Base-by-base conservation (phyloP, 768 basidiomycete genomes). In the Leccinum ochraceum region DNA sequence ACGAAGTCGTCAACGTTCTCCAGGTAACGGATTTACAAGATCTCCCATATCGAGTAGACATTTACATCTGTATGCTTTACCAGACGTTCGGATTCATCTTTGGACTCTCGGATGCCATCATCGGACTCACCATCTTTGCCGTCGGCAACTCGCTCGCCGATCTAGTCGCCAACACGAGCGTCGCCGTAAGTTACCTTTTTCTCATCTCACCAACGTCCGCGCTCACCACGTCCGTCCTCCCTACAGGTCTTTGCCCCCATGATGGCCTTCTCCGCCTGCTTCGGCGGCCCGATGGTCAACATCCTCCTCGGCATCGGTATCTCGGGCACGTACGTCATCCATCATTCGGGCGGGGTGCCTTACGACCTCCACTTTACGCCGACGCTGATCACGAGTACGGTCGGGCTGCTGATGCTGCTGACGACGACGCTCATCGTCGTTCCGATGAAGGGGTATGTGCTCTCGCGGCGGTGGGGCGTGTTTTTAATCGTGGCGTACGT, bases 81-180 rank as follows among this genome's bases (percentile, higher is more conserved):
- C 64, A 98, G 94, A 89, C 93, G 0, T 89, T 97, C 66, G 97
- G 96, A 6, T 85, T 89, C 70, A 92, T 98, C 55, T 92, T 99
- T 69, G 96, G 95, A 3, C 81, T 99, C 26, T 97, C 95, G 16
- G 95, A 98, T 69, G 95, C 97, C 49, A 96, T 99, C 71, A 92
- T 99, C 59, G 96, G 96, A 13, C 77, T 99, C 46, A 98, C 96
- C 1, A 90, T 99, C 60, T 99, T 99, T 64, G 97, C 96, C 1
- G 83, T 98, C 30, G 96, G 97, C 26, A 98, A 98, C 74, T 96
- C 94, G 14, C 82, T 97, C 5, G 96, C 95, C 0, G 97, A 99
- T 75, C 84, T 98, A 22, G 95, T 99, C 6, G 96, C 97, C 22
- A 98, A 98, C 75, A 92, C 93, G 79, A 94, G 91, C 56, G 93